phyloP scores from a whole-genome alignment of 1,139 yeast genomes.

The Kluyveromyces marxianus region DNA sequence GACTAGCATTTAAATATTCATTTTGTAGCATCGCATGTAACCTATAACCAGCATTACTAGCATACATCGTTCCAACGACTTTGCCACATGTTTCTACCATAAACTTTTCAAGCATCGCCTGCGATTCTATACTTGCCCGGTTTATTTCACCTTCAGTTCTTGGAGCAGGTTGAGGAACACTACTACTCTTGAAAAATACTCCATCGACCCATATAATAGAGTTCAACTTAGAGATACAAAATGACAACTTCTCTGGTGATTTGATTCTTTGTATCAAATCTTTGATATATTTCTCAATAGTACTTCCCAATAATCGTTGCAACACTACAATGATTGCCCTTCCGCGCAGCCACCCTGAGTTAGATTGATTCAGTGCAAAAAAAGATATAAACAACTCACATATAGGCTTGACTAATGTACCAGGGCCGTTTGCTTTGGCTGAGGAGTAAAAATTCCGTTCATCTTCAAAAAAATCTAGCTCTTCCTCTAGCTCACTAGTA shows the following conservation, averaged over 20 bases:
- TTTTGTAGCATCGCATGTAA: slow-evolving; percentile 69
- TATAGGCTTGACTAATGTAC: slow-evolving; percentile 64
- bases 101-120: slow-evolving; percentile 46
- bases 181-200: slow-evolving; percentile 12
- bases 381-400: slow-evolving; percentile 67
- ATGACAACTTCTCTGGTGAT: slow-evolving; percentile 45
- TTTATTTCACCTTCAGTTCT: slow-evolving; percentile 48
- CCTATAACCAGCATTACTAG: slow-evolving; percentile 53
- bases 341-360: slow-evolving; percentile 70
- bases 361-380: slow-evolving; percentile 60
- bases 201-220: slow-evolving; percentile 49
- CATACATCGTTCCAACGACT: slow-evolving; percentile 62
- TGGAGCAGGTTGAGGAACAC: slow-evolving; percentile 14
- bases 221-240: slow-evolving; percentile 38
- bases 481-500: slow-evolving; percentile 18
- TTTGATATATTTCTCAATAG: slow-evolving; percentile 68
- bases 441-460: slow-evolving; percentile 14
- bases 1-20: slow-evolving; percentile 58
- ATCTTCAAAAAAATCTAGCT: slow-evolving; percentile 21
- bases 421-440: slow-evolving; percentile 14
- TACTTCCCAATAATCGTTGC: slow-evolving; percentile 82
- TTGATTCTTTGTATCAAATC: slow-evolving; percentile 40
- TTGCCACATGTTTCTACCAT: slow-evolving; percentile 63
- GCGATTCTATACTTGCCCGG: slow-evolving; percentile 53
- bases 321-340: slow-evolving; percentile 72